Base-by-base conservation (phyloP, 176 grass and related monocot genomes). In the Dendrocalamus sinicus region DNA sequence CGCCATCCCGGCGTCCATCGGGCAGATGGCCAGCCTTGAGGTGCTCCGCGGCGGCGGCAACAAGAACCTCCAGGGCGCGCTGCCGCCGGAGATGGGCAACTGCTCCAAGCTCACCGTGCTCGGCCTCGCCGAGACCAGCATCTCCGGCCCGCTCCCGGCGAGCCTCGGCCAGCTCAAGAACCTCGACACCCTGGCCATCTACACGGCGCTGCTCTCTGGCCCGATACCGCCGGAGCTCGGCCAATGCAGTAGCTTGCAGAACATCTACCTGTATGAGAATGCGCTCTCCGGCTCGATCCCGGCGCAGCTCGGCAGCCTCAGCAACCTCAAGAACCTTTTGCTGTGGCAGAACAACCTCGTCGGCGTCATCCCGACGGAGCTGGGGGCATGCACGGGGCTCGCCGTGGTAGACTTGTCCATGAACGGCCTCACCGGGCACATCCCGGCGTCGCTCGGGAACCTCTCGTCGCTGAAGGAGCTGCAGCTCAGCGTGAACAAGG, bases 341-440 rank as follows among this genome's bases (percentile, higher is more conserved):
- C 88, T 97, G 26, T 97, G 92, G 83, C 90, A 97, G 90, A 97
- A 97, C 84, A 89, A 86, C 37, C 83, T 97, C 54, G 91, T 94
- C n/a, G 95, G 95, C 73, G 87, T 92, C 73, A 97, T 97, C 48
- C 95, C 92, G 75, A 89, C 87, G 77, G 91, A 94, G 82, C 77
- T 97, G 3, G 89, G 92, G 15, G 73, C 74, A 4, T 97, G 92
- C 73, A 17, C 79, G 12, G 77, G 73, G 2, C 86, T 97, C 51
- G n/a, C 81, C 37, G 88, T 92, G 24, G 61, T 97, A 0, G 92
- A 94, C 79, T 79, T 97, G 4, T 94, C 93, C 32, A 92, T 91
- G 86, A 97, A 97, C 70, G 84, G 87, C 10, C 61, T 97, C 57
- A 94, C 90, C 11, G 95, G 95, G 3, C 91, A 93, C 81, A 97